phyloP scores from a whole-genome alignment of 2,329 filamentous ascomycete species.

The Didymella exigua region DNA sequence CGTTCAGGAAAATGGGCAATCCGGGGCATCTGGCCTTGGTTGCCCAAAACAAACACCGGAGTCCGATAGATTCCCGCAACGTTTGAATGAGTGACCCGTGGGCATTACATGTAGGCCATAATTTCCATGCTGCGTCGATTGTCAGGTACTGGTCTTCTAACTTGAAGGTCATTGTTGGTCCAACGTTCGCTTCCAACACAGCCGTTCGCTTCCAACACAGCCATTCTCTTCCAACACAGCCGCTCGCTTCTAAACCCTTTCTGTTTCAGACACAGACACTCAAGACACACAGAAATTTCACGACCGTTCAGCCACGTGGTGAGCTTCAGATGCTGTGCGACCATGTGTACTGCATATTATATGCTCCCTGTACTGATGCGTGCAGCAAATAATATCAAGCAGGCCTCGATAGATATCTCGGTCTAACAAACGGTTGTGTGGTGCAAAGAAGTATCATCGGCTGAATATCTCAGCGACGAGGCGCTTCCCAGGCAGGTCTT shows the following conservation, averaged over 20 bases:
- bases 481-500: neutral
- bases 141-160: neutral
- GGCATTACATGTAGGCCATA: neutral
- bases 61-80: slow-evolving; percentile 5
- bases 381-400: slow-evolving; percentile 15
- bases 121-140: neutral
- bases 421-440: slow-evolving; percentile 1
- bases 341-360: slow-evolving; percentile 8
- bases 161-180: neutral
- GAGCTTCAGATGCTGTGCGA: slow-evolving; percentile 21
- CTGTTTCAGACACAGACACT: slow-evolving; percentile 28
- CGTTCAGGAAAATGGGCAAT: neutral
- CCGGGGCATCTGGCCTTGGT: neutral
- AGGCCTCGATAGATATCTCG: slow-evolving; percentile 17
- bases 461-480: neutral
- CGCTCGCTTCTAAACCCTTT: slow-evolving; percentile 27
- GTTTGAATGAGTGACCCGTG: neutral
- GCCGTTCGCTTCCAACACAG: slow-evolving; percentile 23
- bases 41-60: slow-evolving; percentile 8
- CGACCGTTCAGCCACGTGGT: slow-evolving; percentile 31
- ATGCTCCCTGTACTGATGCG: slow-evolving; percentile 26
- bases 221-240: too few relatives aligned
- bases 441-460: neutral
- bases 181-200: slow-evolving; percentile 17
- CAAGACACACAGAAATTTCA: slow-evolving; percentile 16